phyloP scores from a whole-genome alignment of 2,329 filamentous ascomycete species.

The Zymoseptoria ardabiliae region DNA sequence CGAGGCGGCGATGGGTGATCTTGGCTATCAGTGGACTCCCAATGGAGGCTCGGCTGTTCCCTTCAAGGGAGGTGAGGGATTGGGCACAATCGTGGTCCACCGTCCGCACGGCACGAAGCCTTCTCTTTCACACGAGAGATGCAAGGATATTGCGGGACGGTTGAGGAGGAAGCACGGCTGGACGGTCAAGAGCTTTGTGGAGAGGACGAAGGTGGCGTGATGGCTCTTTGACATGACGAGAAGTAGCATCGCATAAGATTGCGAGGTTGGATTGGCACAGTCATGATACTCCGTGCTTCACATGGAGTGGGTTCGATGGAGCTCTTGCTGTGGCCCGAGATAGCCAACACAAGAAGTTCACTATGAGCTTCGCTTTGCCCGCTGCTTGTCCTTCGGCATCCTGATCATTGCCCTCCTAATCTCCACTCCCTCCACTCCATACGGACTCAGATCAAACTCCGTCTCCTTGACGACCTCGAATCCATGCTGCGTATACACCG shows the following conservation, averaged over 20 bases:
- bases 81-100: slow-evolving; percentile 20
- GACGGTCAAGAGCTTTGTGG: slow-evolving; percentile 17
- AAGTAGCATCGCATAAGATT: too few relatives aligned
- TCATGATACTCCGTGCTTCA: too few relatives aligned
- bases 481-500: slow-evolving; percentile 32
- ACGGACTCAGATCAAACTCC: slow-evolving; percentile 18
- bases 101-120: slow-evolving; percentile 23
- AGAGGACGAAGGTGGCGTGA: neutral
- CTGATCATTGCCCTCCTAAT: slow-evolving; percentile 14
- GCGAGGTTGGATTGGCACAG: too few relatives aligned
- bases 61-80: slow-evolving; percentile 1
- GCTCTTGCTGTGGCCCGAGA: too few relatives aligned
- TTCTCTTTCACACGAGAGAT: slow-evolving; percentile 21
- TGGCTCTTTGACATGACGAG: neutral
- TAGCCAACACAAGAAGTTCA: neutral
- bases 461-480: slow-evolving; percentile 21
- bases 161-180: slow-evolving; percentile 27
- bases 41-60: slow-evolving; percentile 14
- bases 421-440: slow-evolving; percentile 17
- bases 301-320: too few relatives aligned
- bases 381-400: neutral
- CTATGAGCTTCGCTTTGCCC: neutral
- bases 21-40: slow-evolving; percentile 8
- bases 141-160: slow-evolving; percentile 23
- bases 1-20: slow-evolving; percentile 10